Evolutionary conservation across 257 asterid genomes (phyloP), one percentile per base, ranked within the genome.

Genomic region (Ocimum tenuiflorum): DNA sequence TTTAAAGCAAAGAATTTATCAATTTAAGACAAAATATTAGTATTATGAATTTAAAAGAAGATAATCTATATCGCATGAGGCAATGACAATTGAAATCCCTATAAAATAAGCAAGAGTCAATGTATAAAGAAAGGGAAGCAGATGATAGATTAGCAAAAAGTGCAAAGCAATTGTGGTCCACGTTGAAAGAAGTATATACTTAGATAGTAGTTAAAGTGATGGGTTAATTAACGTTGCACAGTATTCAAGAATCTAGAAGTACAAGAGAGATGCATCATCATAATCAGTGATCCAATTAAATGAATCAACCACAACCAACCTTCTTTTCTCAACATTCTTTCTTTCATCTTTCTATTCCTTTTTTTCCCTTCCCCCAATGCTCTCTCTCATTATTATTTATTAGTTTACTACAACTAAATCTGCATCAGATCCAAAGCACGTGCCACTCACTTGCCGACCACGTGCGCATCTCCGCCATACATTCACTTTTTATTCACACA

Each of bases 391-490:
- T 52, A n/a, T 8, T 6, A n/a, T n/a, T 18, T 50, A 31, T 19
- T n/a, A 17, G n/a, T n/a, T n/a, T n/a, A n/a, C n/a, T 52, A 9
- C 10, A 46, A 57, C 35, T 13, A 46, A 13, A 65, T 22, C n/a
- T 63, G 85, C 95, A 85, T 81, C 96, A 82, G 96, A 90, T 85
- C 89, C 87, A 82, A 85, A 79, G 87, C 92, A 85, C 92, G 76
- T 85, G 88, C 79, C 72, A 80, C 65, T 77, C 81, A 80, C 78
- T 76, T 78, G 77, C 78, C 56, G 71, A 63, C 83, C 87, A 85
- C 89, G 83, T 85, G 87, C 88, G 77, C 78, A 62, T 70, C 66
- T 19, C 24, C 35, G 12, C 20, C 64, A 33, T 58, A 24, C n/a
- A 35, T 58, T 12, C 49, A 18, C 49, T 58, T 58, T 20, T 5